Evolutionary conservation across 129 eudicot species (phyloP), one percentile per base, ranked within the genome.

Genomic region (Apium graveolens): DNA sequence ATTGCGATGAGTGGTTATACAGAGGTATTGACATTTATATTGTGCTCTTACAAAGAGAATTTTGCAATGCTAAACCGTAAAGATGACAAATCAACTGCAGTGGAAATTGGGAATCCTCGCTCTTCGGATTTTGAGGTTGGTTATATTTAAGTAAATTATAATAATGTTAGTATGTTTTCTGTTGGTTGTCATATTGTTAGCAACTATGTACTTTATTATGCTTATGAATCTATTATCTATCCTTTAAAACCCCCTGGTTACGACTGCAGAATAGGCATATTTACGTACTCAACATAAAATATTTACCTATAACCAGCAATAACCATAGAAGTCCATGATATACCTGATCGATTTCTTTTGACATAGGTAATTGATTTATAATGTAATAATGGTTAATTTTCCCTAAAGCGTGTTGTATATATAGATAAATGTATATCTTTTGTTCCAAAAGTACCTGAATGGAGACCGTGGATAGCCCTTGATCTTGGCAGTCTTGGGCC

Each of bases 41-140:
- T 95, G 44, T 91, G 99, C 82, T 86, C 99, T 48, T 81, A 88
- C 80, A 88, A 94, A 88, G 98, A 94, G 80, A 91, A 85, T 77
- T 91, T 90, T 57, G 7, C 92, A 72, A 89, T 91, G 98, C 86
- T 94, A 78, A 94, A 94, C 81, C 92, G 96, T 29, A 87, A 80
- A 83, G 98, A 95, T 79, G 92, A 95, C 80, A 85, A 86, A 68
- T 76, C 91, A 78, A 90, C 89, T 11, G 96, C 96, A 14, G 98
- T 89, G 45, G 86, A 84, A n/a, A 90, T 85, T 78, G 94, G 89
- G 78, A 95, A 95, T 88, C 98, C 98, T 11, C 97, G 98, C 53
- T 82, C 97, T 13, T 86, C 98, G 48, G 98, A 95, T 86, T 95
- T 90, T 82, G 97, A 91, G 98, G 98, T 91, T 75, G 68, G 84